Percentiles rank a stretch among this genome's conserved stretches.
Conservation (phyloP, 495 filamentous ascomycete species). For the Aspergillus funiculosus region DNA sequence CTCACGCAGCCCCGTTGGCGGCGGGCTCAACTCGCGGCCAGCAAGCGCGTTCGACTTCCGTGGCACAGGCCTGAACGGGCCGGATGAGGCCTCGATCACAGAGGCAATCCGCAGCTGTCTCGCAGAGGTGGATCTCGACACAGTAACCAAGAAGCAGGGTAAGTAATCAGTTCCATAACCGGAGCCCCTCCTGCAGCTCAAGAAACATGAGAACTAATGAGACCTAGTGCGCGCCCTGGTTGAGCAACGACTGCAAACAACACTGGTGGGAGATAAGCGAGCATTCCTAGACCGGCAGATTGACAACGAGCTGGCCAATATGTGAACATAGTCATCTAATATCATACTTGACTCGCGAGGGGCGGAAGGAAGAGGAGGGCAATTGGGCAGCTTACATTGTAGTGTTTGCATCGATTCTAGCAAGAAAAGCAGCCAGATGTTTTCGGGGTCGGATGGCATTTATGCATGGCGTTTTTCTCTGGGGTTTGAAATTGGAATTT, state of each 20-base stretch:
- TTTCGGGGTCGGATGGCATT: too few relatives aligned
- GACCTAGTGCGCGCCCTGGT: conserved; percentile 70
- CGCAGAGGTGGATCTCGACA: conserved; percentile 88
- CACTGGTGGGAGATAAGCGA: conserved; percentile 73
- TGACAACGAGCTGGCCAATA: conserved; percentile 87
- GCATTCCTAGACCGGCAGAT: conserved; percentile 86
- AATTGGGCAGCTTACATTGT: too few relatives aligned
- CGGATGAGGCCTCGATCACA: conserved; percentile 65
- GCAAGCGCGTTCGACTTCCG: conserved; percentile 68
- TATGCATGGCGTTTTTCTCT: conserved; percentile 31
- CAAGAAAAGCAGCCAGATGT: not conserved
- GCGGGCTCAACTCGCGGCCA: conserved; percentile 49
- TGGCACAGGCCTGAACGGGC: conserved; percentile 49
- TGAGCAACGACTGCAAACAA: conserved; percentile 85
- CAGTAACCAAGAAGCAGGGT: conserved; percentile 95
- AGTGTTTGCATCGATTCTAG: too few relatives aligned
- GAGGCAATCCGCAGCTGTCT: conserved; percentile 78
- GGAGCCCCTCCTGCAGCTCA: not conserved
- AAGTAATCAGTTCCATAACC: conserved; percentile 17
- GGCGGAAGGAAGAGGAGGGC: too few relatives aligned
- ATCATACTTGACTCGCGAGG: too few relatives aligned
- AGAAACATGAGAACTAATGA: conserved; percentile 18
- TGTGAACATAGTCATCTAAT: conserved; percentile 92
- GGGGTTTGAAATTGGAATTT: too few relatives aligned
- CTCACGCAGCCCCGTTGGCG: conserved; percentile 50